phyloP scores from a whole-genome alignment of 2,329 filamentous ascomycete species.

The Capronia americana region DNA sequence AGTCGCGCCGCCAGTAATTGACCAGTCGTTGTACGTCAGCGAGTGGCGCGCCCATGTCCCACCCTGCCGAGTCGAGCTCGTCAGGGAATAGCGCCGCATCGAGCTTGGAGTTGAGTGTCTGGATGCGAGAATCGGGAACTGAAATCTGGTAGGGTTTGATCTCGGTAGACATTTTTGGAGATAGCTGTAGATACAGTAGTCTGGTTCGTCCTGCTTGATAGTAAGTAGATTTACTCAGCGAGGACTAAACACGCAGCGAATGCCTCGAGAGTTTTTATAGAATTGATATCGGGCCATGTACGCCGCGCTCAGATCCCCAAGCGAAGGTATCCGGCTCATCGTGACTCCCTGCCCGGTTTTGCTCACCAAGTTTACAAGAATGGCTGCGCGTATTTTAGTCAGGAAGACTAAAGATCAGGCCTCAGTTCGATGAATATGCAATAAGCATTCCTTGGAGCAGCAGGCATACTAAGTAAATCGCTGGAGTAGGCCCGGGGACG shows the following conservation, averaged over 20 bases:
- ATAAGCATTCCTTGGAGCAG: neutral
- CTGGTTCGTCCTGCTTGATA: too few relatives aligned
- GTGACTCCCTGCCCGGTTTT: neutral
- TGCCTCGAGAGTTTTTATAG: neutral
- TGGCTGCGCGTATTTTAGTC: slow-evolving; percentile 4
- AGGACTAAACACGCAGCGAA: neutral
- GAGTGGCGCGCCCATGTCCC: slow-evolving; percentile 51
- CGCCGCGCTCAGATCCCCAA: neutral
- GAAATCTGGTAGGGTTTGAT: slow-evolving; percentile 44
- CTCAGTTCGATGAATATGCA: neutral
- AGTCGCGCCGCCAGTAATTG: slow-evolving; percentile 49
- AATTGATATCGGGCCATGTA: slow-evolving; percentile 4
- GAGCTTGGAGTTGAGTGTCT: slow-evolving; percentile 46
- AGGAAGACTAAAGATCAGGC: neutral
- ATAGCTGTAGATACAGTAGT: too few relatives aligned
- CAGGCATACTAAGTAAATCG: too few relatives aligned
- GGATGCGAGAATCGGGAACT: slow-evolving; percentile 44
- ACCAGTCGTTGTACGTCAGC: slow-evolving; percentile 46
- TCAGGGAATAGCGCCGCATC: slow-evolving; percentile 49
- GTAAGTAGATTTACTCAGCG: neutral
- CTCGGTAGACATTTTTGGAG: slow-evolving; percentile 23
- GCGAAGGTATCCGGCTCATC: neutral
- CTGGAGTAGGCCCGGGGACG: neutral
- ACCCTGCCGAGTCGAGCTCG: slow-evolving; percentile 49
- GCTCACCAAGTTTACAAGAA: neutral